Evolutionary conservation across 495 filamentous ascomycete species (phyloP).

Genomic region (Tuber indicum): DNA sequence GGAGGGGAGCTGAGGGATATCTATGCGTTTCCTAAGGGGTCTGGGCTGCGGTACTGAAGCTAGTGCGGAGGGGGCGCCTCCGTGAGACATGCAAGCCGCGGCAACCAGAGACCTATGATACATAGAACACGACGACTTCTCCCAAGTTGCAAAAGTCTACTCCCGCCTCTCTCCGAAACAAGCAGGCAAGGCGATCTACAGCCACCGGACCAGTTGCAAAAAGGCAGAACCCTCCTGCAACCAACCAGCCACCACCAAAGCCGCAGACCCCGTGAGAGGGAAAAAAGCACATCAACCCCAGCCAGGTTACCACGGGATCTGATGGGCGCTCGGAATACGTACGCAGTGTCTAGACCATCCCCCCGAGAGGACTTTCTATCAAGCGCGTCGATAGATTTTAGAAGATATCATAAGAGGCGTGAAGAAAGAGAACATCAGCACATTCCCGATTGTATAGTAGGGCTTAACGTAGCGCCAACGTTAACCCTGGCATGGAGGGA

Average conservation of each 20-base stretch:
- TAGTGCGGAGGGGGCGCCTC: no score
- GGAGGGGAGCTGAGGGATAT: no score
- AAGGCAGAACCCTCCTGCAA: conserved; percentile 43
- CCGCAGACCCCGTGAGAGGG: conserved; percentile 31
- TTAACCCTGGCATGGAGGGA: conserved; percentile 54
- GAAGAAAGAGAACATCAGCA: conserved; percentile 48
- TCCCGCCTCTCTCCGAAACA: conserved; percentile 40
- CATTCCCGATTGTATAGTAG: conserved; percentile 14
- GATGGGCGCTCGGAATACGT: conserved; percentile 38
- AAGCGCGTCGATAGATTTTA: conserved; percentile 40
- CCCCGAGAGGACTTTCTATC: conserved; percentile 47
- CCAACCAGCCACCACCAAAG: conserved; percentile 43
- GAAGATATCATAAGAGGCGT: conserved; percentile 42
- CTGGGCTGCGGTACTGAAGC: no score
- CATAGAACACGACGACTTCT: conserved; percentile 45
- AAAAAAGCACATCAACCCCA: conserved; percentile 36
- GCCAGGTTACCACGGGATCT: conserved; percentile 46
- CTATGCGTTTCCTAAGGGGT: no score
- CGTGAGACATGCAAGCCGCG: background rate
- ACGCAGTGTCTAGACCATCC: conserved; percentile 50
- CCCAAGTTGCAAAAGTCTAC: conserved; percentile 49
- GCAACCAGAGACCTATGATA: conserved; percentile 28
- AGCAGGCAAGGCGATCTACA: no score
- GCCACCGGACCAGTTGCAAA: conserved; percentile 5
- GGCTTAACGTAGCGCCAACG: conserved; percentile 43